Base-by-base conservation (phyloP, 345 rosid species). In the Linum tenue region DNA sequence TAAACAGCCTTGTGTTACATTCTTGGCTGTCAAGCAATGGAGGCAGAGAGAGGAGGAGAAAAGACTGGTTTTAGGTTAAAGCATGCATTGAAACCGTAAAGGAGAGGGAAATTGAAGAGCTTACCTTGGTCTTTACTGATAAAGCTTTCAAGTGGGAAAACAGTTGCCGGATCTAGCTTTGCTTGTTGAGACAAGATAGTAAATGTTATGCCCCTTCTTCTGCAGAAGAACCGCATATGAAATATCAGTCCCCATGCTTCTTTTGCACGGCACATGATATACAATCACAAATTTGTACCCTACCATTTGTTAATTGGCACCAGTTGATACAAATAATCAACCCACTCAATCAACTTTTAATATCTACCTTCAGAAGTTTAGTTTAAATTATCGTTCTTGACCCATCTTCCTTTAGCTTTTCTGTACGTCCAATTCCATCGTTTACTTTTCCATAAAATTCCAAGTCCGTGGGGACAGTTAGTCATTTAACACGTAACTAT, bases 41-140 rank as follows among this genome's bases (percentile, higher is more conserved):
- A 22, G 31, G n/a, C 36, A 22, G 8, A 37, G 38, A 57, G 22
- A 76, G n/a, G 73, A 56, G 12, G 61, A 62, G 35, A 55, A 35
- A 22, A 22, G 31, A 62, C 39, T 42, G 60, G 64, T 35, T 39
- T 57, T 14, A 43, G 22, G 35, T 56, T 31, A 16, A 7, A 59
- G 3, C 37, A 48, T 22, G 44, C 55, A 7, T 40, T 38, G 44
- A 42, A 2, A 11, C 56, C 31, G 17, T 48, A 35, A 7, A 42
- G 14, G 22, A 55, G 31, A 22, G 31, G 31, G 31, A 22, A 22
- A 22, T 22, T 22, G 31, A 22, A 22, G 31, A 22, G 31, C 0
- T 69, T 82, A 94, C 99, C 86, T 83, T 82, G 80, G 69, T 74
- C 62, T 65, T 82, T 76, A 50, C 79, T 64, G 74, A 82, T 71